Conservation (phyloP, 495 filamentous ascomycete species). For the Sabuloglossum arenarium region DNA sequence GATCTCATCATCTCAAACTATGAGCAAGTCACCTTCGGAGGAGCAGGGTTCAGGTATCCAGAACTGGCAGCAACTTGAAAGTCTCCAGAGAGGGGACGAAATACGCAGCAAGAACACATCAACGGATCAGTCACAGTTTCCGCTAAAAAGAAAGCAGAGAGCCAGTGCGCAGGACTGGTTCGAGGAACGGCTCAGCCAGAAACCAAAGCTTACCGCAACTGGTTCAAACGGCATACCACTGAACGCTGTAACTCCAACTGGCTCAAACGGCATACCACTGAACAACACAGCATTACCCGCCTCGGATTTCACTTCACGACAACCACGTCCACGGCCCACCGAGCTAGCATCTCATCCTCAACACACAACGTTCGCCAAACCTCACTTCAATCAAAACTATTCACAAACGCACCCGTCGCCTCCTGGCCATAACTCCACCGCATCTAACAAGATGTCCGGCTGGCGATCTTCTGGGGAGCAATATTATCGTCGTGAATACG, state of each 20-base stretch:
- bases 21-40: background rate
- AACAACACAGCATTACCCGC: background rate
- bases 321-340: background rate
- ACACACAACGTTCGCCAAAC: background rate
- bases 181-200: background rate
- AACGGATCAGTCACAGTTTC: background rate
- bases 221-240: background rate
- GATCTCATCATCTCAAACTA: background rate
- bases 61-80: background rate
- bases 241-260: no score
- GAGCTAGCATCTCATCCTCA: background rate
- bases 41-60: background rate
- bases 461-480: background rate
- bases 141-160: background rate
- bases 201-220: background rate
- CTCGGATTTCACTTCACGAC: background rate
- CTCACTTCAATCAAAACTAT: background rate
- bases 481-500: background rate
- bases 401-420: background rate
- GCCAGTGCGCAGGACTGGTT: slow-evolving; percentile 1
- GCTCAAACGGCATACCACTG: background rate
- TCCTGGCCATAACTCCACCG: background rate
- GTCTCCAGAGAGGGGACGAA: background rate
- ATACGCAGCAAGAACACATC: background rate
- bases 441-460: background rate